Base-by-base conservation (phyloP, 192 early-diverging fungal species). In the Linnemannia elongata region DNA sequence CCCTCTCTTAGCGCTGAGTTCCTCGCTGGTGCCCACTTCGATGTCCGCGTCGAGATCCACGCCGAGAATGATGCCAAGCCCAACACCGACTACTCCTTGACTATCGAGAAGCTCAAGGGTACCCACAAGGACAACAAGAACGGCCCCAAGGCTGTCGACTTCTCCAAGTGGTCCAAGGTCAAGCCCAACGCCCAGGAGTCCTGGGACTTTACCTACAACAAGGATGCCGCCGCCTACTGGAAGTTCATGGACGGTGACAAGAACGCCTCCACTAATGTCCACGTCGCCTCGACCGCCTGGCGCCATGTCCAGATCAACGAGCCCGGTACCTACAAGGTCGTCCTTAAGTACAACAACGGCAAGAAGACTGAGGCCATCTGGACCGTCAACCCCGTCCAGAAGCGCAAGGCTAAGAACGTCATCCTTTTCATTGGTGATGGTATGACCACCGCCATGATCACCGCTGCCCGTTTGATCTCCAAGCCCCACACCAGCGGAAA, bases 351-450 rank as follows among this genome's bases (percentile, higher is more conserved):
- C 76, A 81, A 87, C 83, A 91, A 91, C 69, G 81, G 83, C 70
- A 91, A 93, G 79, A 80, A 76, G 13, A 88, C 91, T 18, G 84
- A 88, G 69, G 89, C 92, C 57, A 72, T 78, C 66, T 91, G 91
- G 88, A 87, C 85, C 76, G 92, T 88, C 24, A 83, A 88, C 76
- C 75, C 90, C 17, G 88, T 82, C 47, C 69, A 79, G 20, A 88
- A 88, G 76, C 88, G 89, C 72, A 93, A 91, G 81, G 93, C 88
- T 81, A 93, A 93, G 90, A 94, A 94, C 87, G 88, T 92, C 9
- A 89, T 93, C 41, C 75, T 93, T 42, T 94, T 94, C 83, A 93
- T 93, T 79, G 91, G 91, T 79, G 93, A 94, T 73, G 93, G 93
- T 89, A 93, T 92, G 88, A 91, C 89, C 69, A 82, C 91, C 10